Evolutionary conservation across 768 basidiomycete genomes (phyloP).

Genomic region (Arthromyces matolae): DNA sequence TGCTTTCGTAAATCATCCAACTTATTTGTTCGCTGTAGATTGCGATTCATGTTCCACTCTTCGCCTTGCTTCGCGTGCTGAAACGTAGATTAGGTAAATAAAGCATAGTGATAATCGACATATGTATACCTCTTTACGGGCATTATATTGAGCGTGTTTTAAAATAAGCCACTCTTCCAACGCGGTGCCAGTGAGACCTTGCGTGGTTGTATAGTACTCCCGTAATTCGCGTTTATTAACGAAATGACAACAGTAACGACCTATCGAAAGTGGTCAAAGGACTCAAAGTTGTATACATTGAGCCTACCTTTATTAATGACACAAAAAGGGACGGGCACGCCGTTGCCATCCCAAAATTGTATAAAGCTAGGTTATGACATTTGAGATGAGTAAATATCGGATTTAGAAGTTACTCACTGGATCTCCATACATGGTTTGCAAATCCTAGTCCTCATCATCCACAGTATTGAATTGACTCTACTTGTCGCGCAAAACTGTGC

Average conservation of each 20-base stretch:
- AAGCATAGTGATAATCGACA: not conserved
- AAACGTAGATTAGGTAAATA: not conserved
- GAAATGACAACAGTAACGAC: not conserved
- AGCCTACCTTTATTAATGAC: too few species aligned
- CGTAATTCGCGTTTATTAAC: not conserved
- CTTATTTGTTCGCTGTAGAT: slow-evolving; percentile 8
- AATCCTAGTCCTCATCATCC: slow-evolving; percentile 13
- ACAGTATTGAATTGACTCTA: slow-evolving; percentile 9
- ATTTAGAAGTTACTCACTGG: too few species aligned
- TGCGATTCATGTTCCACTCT: slow-evolving; percentile 9
- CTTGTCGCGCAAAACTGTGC: slow-evolving; percentile 12
- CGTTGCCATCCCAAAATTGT: too few species aligned
- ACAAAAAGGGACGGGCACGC: too few species aligned
- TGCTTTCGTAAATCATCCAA: slow-evolving; percentile 13
- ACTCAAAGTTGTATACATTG: too few species aligned
- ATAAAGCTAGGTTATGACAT: too few species aligned
- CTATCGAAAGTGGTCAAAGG: too few species aligned
- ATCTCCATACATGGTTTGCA: slow-evolving; percentile 18
- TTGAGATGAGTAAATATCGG: too few species aligned
- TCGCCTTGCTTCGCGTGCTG: slow-evolving; percentile 17
- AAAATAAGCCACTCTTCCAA: slow-evolving; percentile 4
- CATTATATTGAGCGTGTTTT: slow-evolving; percentile 5
- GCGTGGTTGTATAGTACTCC: not conserved
- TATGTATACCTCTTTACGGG: slow-evolving; percentile 7
- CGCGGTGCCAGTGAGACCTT: not conserved